Percentiles rank a stretch among this genome's conserved stretches.
phyloP scores from a whole-genome alignment of 192 early-diverging fungal genomes.

The Gamsiella multidivaricata region DNA sequence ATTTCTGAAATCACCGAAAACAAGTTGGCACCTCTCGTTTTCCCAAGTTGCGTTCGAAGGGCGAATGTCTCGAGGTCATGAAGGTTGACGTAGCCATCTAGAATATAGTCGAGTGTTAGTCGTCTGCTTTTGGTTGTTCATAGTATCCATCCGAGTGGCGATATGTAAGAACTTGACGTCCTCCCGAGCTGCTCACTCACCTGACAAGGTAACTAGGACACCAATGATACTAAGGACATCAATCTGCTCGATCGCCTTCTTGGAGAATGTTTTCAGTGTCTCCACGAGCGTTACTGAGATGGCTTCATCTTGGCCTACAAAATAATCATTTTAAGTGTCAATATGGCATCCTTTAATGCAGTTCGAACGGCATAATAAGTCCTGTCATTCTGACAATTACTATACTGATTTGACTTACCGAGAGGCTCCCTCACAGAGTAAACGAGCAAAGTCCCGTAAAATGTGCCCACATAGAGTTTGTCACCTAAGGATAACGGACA shows the following conservation, averaged over 20 bases:
- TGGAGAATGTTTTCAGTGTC: constrained; percentile 76
- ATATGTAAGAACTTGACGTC: neutral
- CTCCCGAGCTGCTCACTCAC: constrained; percentile 29
- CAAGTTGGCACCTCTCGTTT: constrained; percentile 80
- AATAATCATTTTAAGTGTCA: too few relatives aligned
- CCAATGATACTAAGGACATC: constrained; percentile 81
- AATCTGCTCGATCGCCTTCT: constrained; percentile 76
- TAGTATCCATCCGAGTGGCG: too few relatives aligned
- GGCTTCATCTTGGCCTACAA: constrained; percentile 57
- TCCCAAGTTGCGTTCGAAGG: constrained; percentile 70
- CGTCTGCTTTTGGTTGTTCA: neutral
- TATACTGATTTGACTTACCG: constrained; percentile 42
- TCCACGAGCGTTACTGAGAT: constrained; percentile 69
- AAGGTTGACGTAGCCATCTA: constrained; percentile 79
- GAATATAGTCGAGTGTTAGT: neutral
- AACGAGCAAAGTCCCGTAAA: constrained; percentile 71
- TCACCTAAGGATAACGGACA: constrained; percentile 58
- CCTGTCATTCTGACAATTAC: too few relatives aligned
- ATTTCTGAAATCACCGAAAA: constrained; percentile 80
- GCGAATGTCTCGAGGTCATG: constrained; percentile 81
- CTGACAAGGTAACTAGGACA: constrained; percentile 75
- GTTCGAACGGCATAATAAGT: too few relatives aligned
- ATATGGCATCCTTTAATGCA: too few relatives aligned
- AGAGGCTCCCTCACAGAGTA: constrained; percentile 72
- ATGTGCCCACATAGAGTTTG: constrained; percentile 78